Evolutionary conservation across 1,284 basidiomycete species (phyloP).

Genomic region (Tylopilus orsonianus): DNA sequence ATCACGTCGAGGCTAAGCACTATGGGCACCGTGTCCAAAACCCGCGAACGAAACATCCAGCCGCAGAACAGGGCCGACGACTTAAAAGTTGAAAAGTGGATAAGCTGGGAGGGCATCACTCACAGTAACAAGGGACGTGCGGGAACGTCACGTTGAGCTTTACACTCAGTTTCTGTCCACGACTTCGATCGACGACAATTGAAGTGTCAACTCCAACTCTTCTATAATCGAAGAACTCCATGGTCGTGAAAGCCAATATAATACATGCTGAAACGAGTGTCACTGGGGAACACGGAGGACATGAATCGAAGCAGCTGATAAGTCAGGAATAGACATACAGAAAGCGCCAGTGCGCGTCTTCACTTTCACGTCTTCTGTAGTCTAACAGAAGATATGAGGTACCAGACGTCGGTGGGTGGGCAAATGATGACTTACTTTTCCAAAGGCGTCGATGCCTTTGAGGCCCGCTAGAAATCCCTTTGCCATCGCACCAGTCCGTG

Average conservation of each 20-base stretch:
- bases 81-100: not conserved
- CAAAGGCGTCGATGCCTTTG: slow-evolving; percentile 95
- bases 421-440: slow-evolving; percentile 66
- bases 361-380: slow-evolving; percentile 97
- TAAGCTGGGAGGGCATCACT: slow-evolving; percentile 36
- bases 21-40: slow-evolving; percentile 33
- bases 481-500: slow-evolving; percentile 51
- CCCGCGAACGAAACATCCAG: slow-evolving; percentile 2
- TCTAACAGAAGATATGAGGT: slow-evolving; percentile 50
- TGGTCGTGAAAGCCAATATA: slow-evolving; percentile 86
- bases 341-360: slow-evolving; percentile 92
- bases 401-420: slow-evolving; percentile 7
- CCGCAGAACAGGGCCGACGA: not conserved
- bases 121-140: slow-evolving; percentile 94
- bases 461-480: slow-evolving; percentile 72
- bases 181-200: slow-evolving; percentile 88
- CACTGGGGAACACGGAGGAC: slow-evolving; percentile 50
- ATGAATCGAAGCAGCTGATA: not conserved
- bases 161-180: slow-evolving; percentile 93
- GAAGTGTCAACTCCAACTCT: slow-evolving; percentile 85
- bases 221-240: slow-evolving; percentile 97
- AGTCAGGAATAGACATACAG: slow-evolving; percentile 50
- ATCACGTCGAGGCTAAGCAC: slow-evolving; percentile 95
- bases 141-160: slow-evolving; percentile 95
- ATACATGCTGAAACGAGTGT: slow-evolving; percentile 91